Base-by-base conservation (phyloP, 768 basidiomycete species). In the Trametes cingulata region DNA sequence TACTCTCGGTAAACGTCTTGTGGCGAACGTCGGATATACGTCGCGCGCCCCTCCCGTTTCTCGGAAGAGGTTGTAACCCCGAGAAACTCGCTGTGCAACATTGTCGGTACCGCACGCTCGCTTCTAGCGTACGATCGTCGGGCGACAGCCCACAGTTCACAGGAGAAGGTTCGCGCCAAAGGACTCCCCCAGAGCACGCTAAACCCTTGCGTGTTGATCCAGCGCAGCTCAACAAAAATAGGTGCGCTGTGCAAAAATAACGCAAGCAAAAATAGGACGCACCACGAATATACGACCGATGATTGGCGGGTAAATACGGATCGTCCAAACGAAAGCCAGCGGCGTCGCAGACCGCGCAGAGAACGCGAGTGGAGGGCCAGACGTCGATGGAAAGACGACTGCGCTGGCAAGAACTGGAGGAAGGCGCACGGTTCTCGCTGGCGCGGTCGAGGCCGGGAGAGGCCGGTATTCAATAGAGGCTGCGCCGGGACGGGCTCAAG, bases 321-420 rank as follows among this genome's bases (percentile, higher is more conserved):
- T 22, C 3, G 19, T 29, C 9, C 8, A 9, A 22, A 40, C 36
- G 22, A n/a, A 41, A 25, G 8, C 8, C 42, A 48, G 52, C 46
- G 58, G 58, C 51, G 45, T 54, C 40, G 52, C 37, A 54, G 58
- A 27, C 58, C 58, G 58, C 52, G 48, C 17, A 41, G 51, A 12
- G 41, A 35, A 52, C 14, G 41, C 20, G 53, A 9, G 36, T n/a
- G n/a, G n/a, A n/a, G n/a, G n/a, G n/a, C n/a, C n/a, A n/a, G n/a
- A n/a, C n/a, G 24, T 24, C 24, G 22, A 13, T 24, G 46, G n/a
- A 19, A 17, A 39, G 43, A 42, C 27, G 19, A 40, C 41, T 4
- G 19, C 19, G 42, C 19, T n/a, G n/a, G 24, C 22, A n/a, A 25
- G 48, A 29, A 36, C 43, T 22, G 29, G 43, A 45, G 45, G 43